Evolutionary conservation across 768 basidiomycete genomes (phyloP), one percentile per base, ranked within the genome.

Genomic region (Auriscalpium vulgare): DNA sequence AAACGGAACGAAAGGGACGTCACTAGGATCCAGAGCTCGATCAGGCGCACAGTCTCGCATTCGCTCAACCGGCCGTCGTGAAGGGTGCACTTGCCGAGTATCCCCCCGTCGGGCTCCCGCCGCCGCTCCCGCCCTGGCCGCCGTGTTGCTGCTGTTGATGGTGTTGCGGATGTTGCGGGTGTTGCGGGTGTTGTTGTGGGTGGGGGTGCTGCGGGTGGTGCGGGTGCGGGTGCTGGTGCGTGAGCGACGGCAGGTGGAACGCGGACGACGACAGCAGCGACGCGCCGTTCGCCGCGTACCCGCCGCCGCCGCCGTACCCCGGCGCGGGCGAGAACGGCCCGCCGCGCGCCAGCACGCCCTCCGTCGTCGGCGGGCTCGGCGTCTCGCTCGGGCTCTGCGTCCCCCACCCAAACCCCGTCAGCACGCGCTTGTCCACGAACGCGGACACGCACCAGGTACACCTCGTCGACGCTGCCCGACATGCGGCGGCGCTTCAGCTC

Each of bases 21-120:
- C 72, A 85, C 77, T 81, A 82, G 78, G 76, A 79, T 83, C 79
- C 72, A 68, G 62, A 72, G 69, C 66, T 69, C 69, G 67, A 63
- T 60, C 64, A 65, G 61, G 70, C 66, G 67, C 70, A 65, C 63
- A 66, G 57, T 65, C 60, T 64, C 59, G 57, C 63, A 57, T 46
- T 59, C 60, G 65, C 62, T 68, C 49, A 55, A 62, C 64, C 65
- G 63, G 60, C 61, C 63, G 54, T 61, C 63, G 56, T 62, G 74
- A 71, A 73, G 78, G 75, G 67, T 77, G 78, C 67, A 87, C 88
- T 88, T 83, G 81, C 88, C 85, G 88, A 91, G 76, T 88, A 89
- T n/a, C 87, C 85, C 29, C 29, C 29, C 29, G 29, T 29, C 29
- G 29, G 29, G 29, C 29, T 29, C 29, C 29, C 29, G 5, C 29